A percentile compares a stretch with the other conserved stretches of the same genome.
Evolutionary conservation across 805 yeast genomes (phyloP).

Genomic region (Aciculoconidium aculeatum): DNA sequence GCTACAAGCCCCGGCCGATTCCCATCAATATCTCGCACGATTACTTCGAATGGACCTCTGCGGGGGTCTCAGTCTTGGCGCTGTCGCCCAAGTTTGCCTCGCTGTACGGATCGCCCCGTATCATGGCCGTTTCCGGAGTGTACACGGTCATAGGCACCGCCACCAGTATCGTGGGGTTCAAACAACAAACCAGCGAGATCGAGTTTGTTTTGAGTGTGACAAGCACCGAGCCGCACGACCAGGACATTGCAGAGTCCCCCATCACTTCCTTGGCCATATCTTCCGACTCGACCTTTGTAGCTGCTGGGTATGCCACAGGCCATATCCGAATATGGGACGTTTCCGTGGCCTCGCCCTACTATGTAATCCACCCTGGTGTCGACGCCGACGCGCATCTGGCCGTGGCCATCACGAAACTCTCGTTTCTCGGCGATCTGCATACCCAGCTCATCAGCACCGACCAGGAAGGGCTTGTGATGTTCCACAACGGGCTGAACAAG

Average conservation of each 20-base stretch:
- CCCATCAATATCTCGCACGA: slow-evolving; percentile 17
- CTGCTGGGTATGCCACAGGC: slow-evolving; percentile 67
- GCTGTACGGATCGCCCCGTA: slow-evolving; percentile 18
- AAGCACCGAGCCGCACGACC: slow-evolving; percentile 33
- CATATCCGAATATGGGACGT: slow-evolving; percentile 63
- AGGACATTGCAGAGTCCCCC: no score
- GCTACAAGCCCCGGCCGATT: no score
- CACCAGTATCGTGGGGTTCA: slow-evolving; percentile 65
- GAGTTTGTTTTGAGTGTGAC: slow-evolving; percentile 35
- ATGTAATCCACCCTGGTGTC: slow-evolving; percentile 18
- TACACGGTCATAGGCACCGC: slow-evolving; percentile 64
- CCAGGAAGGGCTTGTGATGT: slow-evolving; percentile 41
- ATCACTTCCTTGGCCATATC: no score
- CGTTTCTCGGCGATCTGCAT: slow-evolving; percentile 24
- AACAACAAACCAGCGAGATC: slow-evolving; percentile 58
- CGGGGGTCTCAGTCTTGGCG: no score
- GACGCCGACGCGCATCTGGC: slow-evolving; percentile 26
- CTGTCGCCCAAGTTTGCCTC: slow-evolving; percentile 18
- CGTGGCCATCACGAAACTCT: slow-evolving; percentile 18
- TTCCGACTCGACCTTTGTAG: slow-evolving; percentile 62
- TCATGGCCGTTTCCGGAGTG: slow-evolving; percentile 21
- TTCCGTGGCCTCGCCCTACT: slow-evolving; percentile 26
- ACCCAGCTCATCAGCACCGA: slow-evolving; percentile 29
- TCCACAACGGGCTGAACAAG: slow-evolving; percentile 59
- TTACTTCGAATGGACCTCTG: slow-evolving; percentile 6